Evolutionary conservation across 2,329 filamentous ascomycete genomes (phyloP), one percentile per base, ranked within the genome.

Genomic region (Septoria petroselini): DNA sequence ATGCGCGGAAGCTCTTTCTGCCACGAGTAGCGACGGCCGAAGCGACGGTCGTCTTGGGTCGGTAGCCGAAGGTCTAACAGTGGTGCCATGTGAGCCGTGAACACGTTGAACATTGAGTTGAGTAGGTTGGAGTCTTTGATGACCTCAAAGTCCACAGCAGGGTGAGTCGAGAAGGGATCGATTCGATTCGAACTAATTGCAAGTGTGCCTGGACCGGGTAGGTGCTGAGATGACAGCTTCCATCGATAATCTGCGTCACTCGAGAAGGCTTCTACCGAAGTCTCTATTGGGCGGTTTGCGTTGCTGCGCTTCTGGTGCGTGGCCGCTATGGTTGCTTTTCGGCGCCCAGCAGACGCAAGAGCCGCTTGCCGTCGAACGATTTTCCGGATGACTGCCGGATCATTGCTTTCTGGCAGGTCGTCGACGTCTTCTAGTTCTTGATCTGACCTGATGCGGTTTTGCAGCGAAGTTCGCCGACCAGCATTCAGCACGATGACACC

Each of bases 311-410:
- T 53, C 41, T 52, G 43, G 29, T 49, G 40, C 25, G 45, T 44
- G 15, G 53, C 53, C 18, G 54, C 54, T 30, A 56, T 51, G 35
- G 54, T 56, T 29, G 47, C 50, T 41, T 53, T 56, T 4, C 54
- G 50, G n/a, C 43, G 39, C 11, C 37, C 47, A 7, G 48, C 54
- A 6, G 50, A 56, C 29, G 54, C 54, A 8, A 56, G 41, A 45
- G 54, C 54, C 9, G 54, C 54, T 31, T 56, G 50, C 17, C 54
- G 47, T 35, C 54, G 38, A n/a, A 56, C 54, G 11, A 56, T 56
- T 25, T 50, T 50, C 3, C 50, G 50, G 18, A 56, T 45, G 7
- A 51, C 44, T n/a, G 42, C 50, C n/a, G 50, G 54, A 40, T 56
- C 54, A 39, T 50, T 53, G 48, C 50, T 56, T 23, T 56, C 50